Evolutionary conservation across 2,329 filamentous ascomycete species (phyloP), one percentile per base, ranked within the genome.

Genomic region (Cytospora chrysosperma): DNA sequence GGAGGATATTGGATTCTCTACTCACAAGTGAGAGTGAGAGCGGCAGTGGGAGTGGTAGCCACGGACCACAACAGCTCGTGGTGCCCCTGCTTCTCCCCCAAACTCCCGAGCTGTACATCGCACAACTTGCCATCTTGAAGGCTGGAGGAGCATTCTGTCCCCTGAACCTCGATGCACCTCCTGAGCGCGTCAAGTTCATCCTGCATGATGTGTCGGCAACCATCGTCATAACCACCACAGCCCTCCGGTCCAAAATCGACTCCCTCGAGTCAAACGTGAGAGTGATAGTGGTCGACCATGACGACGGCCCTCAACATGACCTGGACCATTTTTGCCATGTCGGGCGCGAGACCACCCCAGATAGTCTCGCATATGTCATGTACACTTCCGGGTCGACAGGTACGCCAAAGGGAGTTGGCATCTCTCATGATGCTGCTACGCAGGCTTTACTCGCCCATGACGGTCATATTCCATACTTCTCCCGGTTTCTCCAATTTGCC

Each of bases 321-420:
- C 30, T 6, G 17, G 24, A 24, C 19, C 26, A 6, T 26, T 15
- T 27, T n/a, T 30, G 17, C 27, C 34, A 60, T 13, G 59, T 62
- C 47, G 17, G 49, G 30, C 65, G 63, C 54, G 49, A 67, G 40
- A 68, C 71, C 3, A 60, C 47, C 1, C 70, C 76, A 0, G 70
- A 77, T 1, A 77, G 83, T 65, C 74, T 93, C 27, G 92, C 93
- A 27, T 97, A 97, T 78, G 85, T 97, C 64, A 93, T 97, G 87
- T 97, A 96, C 74, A 97, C 93, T 0, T 96, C 92, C 53, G 93
- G 93, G 3, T 96, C 92, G 6, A 97, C 93, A 0, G 93, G 93
- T 15, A 86, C 88, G 5, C 93, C 93, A 0, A 97, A 97, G 78
- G 93, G 93, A 0, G 93, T 97, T 27, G 84, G 85, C 2, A 81